These are phyloP conservation scores for Actinomucor elegans DNA, from an alignment of 371 early-diverging fungal species.

Conservation along the genomic window DNA sequence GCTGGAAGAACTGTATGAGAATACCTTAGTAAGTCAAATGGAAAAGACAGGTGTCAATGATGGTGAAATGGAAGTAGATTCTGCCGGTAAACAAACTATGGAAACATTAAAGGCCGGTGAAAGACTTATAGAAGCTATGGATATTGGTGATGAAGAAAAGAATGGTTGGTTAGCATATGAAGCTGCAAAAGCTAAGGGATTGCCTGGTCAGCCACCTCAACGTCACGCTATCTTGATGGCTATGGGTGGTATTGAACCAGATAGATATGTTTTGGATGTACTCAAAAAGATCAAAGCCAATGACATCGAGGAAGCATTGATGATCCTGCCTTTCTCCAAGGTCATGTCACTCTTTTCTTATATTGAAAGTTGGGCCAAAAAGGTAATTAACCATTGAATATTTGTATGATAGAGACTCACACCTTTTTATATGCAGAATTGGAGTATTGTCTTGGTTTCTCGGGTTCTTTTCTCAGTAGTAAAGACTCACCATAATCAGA, in stretches of 20 bases:
- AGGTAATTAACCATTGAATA: conserved; percentile 42
- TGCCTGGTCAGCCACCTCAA: conserved; percentile 61
- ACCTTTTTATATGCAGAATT: conserved; percentile 50
- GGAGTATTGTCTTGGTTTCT: conserved; percentile 76
- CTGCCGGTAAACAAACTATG: conserved; percentile 82
- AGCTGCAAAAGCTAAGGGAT: conserved; percentile 49
- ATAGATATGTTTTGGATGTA: conserved; percentile 78
- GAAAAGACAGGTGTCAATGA: conserved; percentile 61
- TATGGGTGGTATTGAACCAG: conserved; percentile 71
- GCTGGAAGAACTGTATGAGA: conserved; percentile 86
- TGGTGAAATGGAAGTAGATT: conserved; percentile 63
- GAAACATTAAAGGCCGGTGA: conserved; percentile 94
- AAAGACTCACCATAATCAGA: conserved; percentile 81
- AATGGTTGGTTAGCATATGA: conserved; percentile 67
- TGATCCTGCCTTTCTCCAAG: conserved; percentile 82
- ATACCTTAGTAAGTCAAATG: conserved; percentile 67
- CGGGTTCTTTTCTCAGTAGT: conserved; percentile 82
- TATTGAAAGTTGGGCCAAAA: conserved; percentile 77
- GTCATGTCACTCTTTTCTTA: conserved; percentile 76
- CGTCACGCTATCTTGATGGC: conserved; percentile 70
- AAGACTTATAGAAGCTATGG: conserved; percentile 86
- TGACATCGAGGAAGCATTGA: conserved; percentile 87
- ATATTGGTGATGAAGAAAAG: conserved; percentile 82
- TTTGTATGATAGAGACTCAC: not conserved
- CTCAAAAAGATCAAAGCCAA: conserved; percentile 76